Conservation (phyloP, 495 filamentous ascomycete species). For the Penicillium pancosmium region DNA sequence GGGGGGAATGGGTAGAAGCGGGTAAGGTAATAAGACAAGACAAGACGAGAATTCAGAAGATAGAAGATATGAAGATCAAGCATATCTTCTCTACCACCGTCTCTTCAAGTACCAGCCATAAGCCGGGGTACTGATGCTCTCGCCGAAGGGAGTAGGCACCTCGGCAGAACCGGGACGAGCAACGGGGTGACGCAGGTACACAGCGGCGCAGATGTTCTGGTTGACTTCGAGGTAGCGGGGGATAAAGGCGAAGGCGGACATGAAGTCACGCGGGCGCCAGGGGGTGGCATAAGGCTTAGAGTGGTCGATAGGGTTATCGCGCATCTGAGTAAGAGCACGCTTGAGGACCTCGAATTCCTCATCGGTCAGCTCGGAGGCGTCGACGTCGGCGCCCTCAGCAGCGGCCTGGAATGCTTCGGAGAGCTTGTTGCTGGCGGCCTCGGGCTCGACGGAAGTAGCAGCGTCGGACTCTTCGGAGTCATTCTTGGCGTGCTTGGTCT, state of each 20-base stretch:
- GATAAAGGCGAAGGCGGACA: slow-evolving; percentile 91
- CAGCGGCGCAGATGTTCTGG: slow-evolving; percentile 90
- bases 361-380: slow-evolving; percentile 42
- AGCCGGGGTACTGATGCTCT: slow-evolving; percentile 67
- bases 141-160: slow-evolving; percentile 82
- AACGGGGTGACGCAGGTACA: slow-evolving; percentile 94
- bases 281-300: slow-evolving; percentile 87
- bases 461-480: slow-evolving; percentile 5
- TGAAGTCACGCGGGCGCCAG: slow-evolving; percentile 85
- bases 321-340: slow-evolving; percentile 55
- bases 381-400: slow-evolving; percentile 40
- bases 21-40: slow-evolving; percentile 23
- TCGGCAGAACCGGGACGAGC: slow-evolving; percentile 85
- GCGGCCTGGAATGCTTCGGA: slow-evolving; percentile 48
- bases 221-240: slow-evolving; percentile 96
- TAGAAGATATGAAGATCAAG: slow-evolving; percentile 10
- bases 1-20: slow-evolving; percentile 19
- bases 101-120: slow-evolving; percentile 94
- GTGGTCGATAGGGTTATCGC: slow-evolving; percentile 73
- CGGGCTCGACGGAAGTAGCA: slow-evolving; percentile 15
- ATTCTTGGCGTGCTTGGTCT: slow-evolving; percentile 20
- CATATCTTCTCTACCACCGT: slow-evolving; percentile 55
- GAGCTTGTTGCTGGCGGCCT: slow-evolving; percentile 36
- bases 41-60: slow-evolving; percentile 14
- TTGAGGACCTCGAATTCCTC: slow-evolving; percentile 46